A percentile compares a stretch with the other conserved stretches of the same genome.
Conservation (phyloP, 768 basidiomycete genomes). For the Gautieria morchelliformis region DNA sequence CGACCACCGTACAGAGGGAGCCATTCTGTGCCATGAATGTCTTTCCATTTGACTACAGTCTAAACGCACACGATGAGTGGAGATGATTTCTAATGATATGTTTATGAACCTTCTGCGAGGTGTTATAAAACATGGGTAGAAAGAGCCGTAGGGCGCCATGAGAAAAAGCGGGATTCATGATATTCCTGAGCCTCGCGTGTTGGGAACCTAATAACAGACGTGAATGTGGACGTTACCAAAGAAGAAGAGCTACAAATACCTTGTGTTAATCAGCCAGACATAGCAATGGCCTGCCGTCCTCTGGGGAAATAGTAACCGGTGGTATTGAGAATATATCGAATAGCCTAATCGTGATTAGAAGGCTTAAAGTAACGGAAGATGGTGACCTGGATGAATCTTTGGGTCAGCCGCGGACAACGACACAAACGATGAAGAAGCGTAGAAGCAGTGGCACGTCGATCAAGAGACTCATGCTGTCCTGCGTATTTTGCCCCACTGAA, state of each 20-base stretch:
- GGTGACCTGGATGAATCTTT: no score
- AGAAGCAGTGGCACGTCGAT: no score
- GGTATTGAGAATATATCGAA: constrained; percentile 20
- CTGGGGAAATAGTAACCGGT: constrained; percentile 21
- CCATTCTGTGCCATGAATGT: neutral
- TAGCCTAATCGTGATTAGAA: constrained; percentile 5
- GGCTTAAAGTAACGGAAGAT: no score
- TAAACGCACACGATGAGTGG: neutral
- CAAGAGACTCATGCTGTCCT: no score
- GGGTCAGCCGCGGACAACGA: no score
- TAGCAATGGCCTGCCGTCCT: neutral
- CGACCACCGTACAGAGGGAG: neutral
- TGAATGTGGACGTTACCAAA: neutral
- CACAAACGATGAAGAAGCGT: no score
- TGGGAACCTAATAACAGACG: constrained; percentile 7
- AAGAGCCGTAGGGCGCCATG: constrained; percentile 17
- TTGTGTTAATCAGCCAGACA: constrained; percentile 1
- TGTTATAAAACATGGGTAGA: constrained; percentile 17
- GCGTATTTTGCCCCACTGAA: no score
- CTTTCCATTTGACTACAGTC: neutral
- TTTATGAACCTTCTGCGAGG: constrained; percentile 4
- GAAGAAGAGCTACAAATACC: constrained; percentile 7
- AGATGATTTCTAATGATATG: neutral
- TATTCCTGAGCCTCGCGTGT: constrained; percentile 22
- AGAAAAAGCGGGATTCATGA: constrained; percentile 21